These are phyloP conservation scores for Saccharomycopsis phalli DNA, from an alignment of 1,139 yeast species.

Conservation along the genomic window DNA sequence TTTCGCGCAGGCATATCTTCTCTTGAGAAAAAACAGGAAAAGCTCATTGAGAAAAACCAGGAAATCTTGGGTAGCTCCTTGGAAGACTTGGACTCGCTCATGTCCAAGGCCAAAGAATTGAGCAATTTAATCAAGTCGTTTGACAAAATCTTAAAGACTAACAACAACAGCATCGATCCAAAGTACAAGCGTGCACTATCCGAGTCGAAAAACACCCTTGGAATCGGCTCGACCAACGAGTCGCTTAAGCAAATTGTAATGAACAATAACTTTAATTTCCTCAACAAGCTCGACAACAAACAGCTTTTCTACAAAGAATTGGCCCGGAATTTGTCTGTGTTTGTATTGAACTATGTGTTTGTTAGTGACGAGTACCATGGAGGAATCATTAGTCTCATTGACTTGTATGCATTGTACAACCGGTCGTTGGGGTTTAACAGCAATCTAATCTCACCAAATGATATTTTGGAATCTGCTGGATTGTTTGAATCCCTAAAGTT, in stretches of 20 bases:
- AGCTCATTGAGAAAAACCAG: conserved; percentile 52
- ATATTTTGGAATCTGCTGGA: conserved; percentile 43
- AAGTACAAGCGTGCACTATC: conserved; percentile 21
- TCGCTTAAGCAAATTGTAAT: conserved; percentile 12
- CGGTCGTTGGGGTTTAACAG: conserved; percentile 47
- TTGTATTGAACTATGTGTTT: conserved; percentile 17
- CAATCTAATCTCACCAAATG: conserved; percentile 50
- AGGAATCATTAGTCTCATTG: conserved; percentile 51
- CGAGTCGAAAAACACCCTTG: conserved; percentile 13
- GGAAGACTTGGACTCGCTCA: conserved; percentile 67
- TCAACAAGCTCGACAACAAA: conserved; percentile 24
- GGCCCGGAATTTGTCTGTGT: conserved; percentile 21
- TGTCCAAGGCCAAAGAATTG: conserved; percentile 72
- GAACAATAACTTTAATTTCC: conserved; percentile 20
- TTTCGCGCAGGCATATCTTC: conserved; percentile 56
- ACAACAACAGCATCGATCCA: conserved; percentile 24
- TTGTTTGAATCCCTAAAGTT: conserved; percentile 38
- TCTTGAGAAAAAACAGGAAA: conserved; percentile 51
- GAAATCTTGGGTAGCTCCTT: conserved; percentile 58
- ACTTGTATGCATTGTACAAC: conserved; percentile 52
- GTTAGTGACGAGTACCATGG: conserved; percentile 28
- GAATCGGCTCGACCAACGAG: conserved; percentile 23
- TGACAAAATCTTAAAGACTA: conserved; percentile 28
- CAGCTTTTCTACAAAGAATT: conserved; percentile 38
- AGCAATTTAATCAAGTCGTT: conserved; percentile 48